Evolutionary conservation across 2,329 filamentous ascomycete species (phyloP).

Genomic region (Aspergillus puulaauensis): DNA sequence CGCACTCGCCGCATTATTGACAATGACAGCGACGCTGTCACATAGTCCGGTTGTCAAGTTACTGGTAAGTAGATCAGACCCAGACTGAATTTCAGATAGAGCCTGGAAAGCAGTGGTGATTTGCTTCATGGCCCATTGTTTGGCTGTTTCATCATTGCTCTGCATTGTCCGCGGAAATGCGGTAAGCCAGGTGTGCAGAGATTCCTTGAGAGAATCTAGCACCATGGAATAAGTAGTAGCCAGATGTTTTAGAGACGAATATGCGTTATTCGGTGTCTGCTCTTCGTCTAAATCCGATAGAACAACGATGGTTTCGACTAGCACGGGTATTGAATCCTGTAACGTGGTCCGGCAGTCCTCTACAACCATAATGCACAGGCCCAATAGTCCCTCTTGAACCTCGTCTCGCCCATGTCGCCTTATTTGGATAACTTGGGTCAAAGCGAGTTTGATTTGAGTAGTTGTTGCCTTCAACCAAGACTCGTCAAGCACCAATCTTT

Average conservation of each 20-base stretch:
- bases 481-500: slow-evolving; percentile 43
- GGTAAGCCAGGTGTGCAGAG: slow-evolving; percentile 76
- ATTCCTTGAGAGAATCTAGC: slow-evolving; percentile 64
- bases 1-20: slow-evolving; percentile 35
- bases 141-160: slow-evolving; percentile 74
- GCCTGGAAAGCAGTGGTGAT: slow-evolving; percentile 72
- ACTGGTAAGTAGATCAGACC: slow-evolving; percentile 31
- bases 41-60: slow-evolving; percentile 58
- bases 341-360: slow-evolving; percentile 77
- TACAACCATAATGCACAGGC: slow-evolving; percentile 71
- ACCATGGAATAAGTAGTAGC: slow-evolving; percentile 63
- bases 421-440: slow-evolving; percentile 74
- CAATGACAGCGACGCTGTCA: slow-evolving; percentile 64
- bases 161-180: slow-evolving; percentile 82
- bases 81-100: slow-evolving; percentile 60
- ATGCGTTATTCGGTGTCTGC: slow-evolving; percentile 37
- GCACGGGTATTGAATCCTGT: slow-evolving; percentile 64
- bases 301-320: slow-evolving; percentile 78
- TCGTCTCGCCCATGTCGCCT: slow-evolving; percentile 68
- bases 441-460: slow-evolving; percentile 77
- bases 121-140: slow-evolving; percentile 70
- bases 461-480: slow-evolving; percentile 80
- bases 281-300: slow-evolving; percentile 56
- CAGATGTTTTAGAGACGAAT: slow-evolving; percentile 56
- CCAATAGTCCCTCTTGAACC: slow-evolving; percentile 66